phyloP scores from a whole-genome alignment of 192 early-diverging fungal genomes.

The Coemansia sp. region DNA sequence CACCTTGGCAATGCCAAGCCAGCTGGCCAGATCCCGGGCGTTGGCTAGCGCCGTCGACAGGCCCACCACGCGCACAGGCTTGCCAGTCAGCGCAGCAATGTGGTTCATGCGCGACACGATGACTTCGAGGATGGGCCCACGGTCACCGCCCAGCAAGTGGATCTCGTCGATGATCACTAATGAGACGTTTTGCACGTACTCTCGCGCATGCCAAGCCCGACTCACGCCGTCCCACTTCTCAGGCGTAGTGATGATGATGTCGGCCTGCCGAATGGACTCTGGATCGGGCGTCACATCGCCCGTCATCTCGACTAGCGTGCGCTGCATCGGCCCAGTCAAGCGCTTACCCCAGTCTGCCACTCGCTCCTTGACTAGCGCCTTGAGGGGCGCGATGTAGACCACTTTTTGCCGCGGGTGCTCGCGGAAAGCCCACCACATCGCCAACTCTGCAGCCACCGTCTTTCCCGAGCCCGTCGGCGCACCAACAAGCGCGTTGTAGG shows the following conservation, averaged over 20 bases:
- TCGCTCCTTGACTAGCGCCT: conserved; percentile 95
- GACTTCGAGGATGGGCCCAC: conserved; percentile 95
- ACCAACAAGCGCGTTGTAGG: conserved; percentile 86
- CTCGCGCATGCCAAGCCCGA: conserved; percentile 88
- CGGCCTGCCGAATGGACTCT: conserved; percentile 78
- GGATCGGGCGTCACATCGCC: conserved; percentile 96
- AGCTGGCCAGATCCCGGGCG: conserved; percentile 92
- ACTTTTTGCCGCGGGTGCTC: conserved; percentile 79
- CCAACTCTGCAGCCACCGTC: conserved; percentile 94
- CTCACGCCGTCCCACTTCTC: conserved; percentile 99
- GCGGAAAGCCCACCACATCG: conserved; percentile 92
- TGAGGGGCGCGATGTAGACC: conserved; percentile 97
- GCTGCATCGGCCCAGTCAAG: conserved; percentile 70
- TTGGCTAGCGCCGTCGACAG: conserved; percentile 97
- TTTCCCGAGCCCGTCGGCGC: conserved; percentile 99
- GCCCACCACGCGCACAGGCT: conserved; percentile 88
- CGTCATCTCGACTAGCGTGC: conserved; percentile 90
- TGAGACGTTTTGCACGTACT: conserved; percentile 85
- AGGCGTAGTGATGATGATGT: conserved; percentile 98
- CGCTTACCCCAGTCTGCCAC: conserved; percentile 85
- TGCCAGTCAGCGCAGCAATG: conserved; percentile 77
- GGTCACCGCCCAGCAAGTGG: conserved; percentile 93
- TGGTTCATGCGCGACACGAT: conserved; percentile 99
- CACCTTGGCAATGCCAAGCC: conserved; percentile 85
- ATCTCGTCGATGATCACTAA: conserved; percentile 98